These are phyloP conservation scores for Firmiana major DNA, from an alignment of 345 rosid species.

Conservation along the genomic window DNA sequence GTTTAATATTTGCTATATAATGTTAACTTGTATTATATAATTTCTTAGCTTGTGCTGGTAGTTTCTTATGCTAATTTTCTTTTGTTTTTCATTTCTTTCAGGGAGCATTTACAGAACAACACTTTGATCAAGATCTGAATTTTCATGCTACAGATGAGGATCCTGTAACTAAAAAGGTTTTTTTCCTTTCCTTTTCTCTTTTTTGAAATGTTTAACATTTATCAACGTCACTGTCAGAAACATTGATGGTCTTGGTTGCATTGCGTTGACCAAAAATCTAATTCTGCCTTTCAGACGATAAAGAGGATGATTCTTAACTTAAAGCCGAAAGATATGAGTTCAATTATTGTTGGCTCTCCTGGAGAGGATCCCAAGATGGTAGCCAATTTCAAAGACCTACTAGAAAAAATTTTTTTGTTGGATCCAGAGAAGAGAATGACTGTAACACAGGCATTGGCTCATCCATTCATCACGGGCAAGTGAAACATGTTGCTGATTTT, in stretches of 20 bases:
- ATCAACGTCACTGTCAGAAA: not conserved
- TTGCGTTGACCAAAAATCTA: slow-evolving; percentile 10
- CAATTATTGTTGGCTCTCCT: slow-evolving; percentile 64
- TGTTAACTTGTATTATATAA: not conserved
- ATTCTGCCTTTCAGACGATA: slow-evolving; percentile 50
- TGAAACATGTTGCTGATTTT: slow-evolving; percentile 79
- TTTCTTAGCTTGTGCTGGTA: slow-evolving; percentile 10
- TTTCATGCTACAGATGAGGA: slow-evolving; percentile 89
- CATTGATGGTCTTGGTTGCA: not conserved
- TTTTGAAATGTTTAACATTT: not conserved
- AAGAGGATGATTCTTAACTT: slow-evolving; percentile 73
- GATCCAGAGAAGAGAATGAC: slow-evolving; percentile 98
- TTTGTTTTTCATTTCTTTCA: slow-evolving; percentile 22
- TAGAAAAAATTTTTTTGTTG: slow-evolving; percentile 87
- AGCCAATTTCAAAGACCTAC: slow-evolving; percentile 82
- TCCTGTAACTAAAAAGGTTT: slow-evolving; percentile 87
- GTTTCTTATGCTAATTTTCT: too few species aligned
- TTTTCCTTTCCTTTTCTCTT: not conserved
- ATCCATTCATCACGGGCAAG: slow-evolving; percentile 99
- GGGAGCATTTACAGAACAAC: slow-evolving; percentile 95
- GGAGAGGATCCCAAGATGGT: slow-evolving; percentile 98
- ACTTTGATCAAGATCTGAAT: slow-evolving; percentile 86
- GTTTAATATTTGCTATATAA: not conserved
- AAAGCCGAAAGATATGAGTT: slow-evolving; percentile 89
- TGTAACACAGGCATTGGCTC: slow-evolving; percentile 83